Percentiles rank a stretch among this genome's conserved stretches.
These are phyloP conservation scores for Mikania micrantha DNA, from an alignment of 129 eudicot genomes.

Conservation along the genomic window DNA sequence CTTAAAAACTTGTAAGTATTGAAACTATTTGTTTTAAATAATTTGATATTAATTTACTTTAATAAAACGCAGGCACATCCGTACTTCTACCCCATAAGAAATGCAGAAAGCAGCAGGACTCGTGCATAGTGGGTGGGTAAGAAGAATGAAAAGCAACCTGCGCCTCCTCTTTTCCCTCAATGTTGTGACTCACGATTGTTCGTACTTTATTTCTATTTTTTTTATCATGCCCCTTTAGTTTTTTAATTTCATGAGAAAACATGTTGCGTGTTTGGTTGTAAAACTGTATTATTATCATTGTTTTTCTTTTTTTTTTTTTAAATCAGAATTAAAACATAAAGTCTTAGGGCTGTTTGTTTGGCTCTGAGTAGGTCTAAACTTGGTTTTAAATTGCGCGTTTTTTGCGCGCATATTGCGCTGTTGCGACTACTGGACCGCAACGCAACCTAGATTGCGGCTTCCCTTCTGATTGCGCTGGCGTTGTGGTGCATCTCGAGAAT, in stretches of 20 bases:
- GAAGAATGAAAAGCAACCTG: constrained; percentile 16
- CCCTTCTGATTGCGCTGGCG: too few relatives aligned
- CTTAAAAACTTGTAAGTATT: background rate
- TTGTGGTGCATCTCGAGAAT: too few relatives aligned
- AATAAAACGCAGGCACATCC: constrained; percentile 64
- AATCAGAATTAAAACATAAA: too few relatives aligned
- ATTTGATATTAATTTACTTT: background rate
- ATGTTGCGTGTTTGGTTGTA: constrained; percentile 16
- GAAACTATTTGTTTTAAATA: background rate
- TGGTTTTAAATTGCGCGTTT: too few relatives aligned
- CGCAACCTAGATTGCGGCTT: too few relatives aligned
- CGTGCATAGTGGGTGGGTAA: constrained; percentile 51
- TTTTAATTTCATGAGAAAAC: constrained; percentile 18
- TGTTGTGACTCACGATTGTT: constrained; percentile 10
- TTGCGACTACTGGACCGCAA: too few relatives aligned
- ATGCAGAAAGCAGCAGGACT: constrained; percentile 80
- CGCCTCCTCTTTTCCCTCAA: background rate
- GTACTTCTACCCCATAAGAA: constrained; percentile 72
- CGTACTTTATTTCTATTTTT: background rate
- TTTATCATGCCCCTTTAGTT: constrained; percentile 5
- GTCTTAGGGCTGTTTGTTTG: too few relatives aligned
- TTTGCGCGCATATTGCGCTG: too few relatives aligned
- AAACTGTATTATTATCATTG: background rate
- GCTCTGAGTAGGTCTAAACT: too few relatives aligned
- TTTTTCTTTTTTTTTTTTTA: background rate